Percentiles rank a stretch among this genome's conserved stretches.
Conservation (phyloP, 208 protist genomes). For the Acanthamoeba triangularis region DNA sequence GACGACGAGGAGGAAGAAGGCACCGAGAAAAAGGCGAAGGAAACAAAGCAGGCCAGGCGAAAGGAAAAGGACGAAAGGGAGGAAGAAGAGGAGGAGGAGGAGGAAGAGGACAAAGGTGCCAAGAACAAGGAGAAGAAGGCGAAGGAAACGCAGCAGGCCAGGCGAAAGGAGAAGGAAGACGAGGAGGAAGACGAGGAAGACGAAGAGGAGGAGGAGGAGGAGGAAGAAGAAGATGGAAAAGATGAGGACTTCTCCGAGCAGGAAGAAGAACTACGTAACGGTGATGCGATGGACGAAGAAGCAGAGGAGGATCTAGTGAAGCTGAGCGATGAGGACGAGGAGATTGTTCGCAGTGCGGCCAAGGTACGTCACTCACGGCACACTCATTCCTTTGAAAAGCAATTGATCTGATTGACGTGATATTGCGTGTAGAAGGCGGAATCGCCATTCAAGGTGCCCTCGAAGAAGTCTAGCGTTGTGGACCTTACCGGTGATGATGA, state of each 20-base stretch:
- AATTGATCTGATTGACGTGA: not conserved
- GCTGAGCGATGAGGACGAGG: not conserved
- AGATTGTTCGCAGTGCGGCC: not conserved
- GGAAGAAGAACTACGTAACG: not conserved
- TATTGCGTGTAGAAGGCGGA: not conserved
- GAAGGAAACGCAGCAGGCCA: not conserved
- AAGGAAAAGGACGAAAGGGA: not conserved
- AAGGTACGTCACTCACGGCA: not conserved
- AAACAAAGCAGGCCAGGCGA: not conserved
- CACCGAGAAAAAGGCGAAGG: not conserved
- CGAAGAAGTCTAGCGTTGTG: not conserved
- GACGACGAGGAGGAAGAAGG: not conserved
- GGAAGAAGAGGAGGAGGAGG: not conserved
- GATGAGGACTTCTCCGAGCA: not conserved
- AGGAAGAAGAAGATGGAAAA: not conserved
- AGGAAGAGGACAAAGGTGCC: not conserved
- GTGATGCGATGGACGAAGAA: not conserved
- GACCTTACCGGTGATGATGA: not conserved
- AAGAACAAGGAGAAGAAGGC: not conserved
- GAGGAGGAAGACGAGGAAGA: not conserved
- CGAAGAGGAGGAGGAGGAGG: not conserved
- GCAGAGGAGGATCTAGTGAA: not conserved
- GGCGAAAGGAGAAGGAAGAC: not conserved
- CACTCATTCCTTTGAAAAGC: not conserved
- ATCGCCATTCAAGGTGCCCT: not conserved